phyloP scores from a whole-genome alignment of 768 basidiomycete species.

The Tylopilus felleus region DNA sequence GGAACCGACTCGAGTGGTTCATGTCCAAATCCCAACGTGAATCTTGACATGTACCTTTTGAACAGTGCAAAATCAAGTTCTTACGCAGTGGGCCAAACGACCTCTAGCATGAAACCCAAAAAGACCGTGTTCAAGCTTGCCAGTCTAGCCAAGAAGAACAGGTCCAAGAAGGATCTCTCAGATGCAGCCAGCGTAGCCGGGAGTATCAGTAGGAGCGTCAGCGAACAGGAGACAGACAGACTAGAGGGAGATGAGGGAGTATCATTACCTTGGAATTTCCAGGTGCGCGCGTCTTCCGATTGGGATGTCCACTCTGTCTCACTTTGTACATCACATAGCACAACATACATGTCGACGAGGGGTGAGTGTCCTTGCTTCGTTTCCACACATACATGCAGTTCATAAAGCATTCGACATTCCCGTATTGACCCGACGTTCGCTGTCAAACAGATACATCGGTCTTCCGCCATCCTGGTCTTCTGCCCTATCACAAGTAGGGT shows the following conservation, averaged over 20 bases:
- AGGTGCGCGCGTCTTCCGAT: constrained; percentile 38
- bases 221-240: constrained; percentile 8
- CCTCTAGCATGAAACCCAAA: constrained; percentile 18
- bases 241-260: constrained; percentile 55
- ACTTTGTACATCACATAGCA: constrained; percentile 43
- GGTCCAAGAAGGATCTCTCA: constrained; percentile 28
- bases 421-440: not conserved
- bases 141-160: constrained; percentile 33
- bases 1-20: constrained; percentile 29
- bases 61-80: constrained; percentile 18
- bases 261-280: constrained; percentile 72
- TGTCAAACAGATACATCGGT: constrained; percentile 47
- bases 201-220: constrained; percentile 5
- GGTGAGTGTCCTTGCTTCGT: constrained; percentile 37
- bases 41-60: constrained; percentile 10
- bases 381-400: not conserved
- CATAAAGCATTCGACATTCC: not conserved
- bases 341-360: constrained; percentile 77
- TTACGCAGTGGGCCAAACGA: constrained; percentile 7
- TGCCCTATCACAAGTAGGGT: constrained; percentile 58
- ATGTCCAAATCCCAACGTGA: constrained; percentile 4
- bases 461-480: constrained; percentile 74
- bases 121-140: constrained; percentile 37
- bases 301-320: not conserved
- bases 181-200: constrained; percentile 16